phyloP scores from a whole-genome alignment of 2,329 filamentous ascomycete species.

The Colletotrichum brevisporum region DNA sequence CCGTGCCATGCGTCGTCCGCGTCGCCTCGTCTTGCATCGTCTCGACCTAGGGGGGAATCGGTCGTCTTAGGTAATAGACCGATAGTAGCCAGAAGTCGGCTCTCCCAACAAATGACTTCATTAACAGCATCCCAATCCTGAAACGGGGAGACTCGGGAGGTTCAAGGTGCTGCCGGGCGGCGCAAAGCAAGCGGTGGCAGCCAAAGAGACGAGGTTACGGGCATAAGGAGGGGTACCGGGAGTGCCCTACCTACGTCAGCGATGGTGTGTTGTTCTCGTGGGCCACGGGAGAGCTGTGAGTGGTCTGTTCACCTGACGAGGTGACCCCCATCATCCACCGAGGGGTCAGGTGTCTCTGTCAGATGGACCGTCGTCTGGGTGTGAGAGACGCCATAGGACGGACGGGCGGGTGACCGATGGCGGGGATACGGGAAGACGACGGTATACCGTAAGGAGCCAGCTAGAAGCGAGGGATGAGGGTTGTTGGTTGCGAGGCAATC shows the following conservation, averaged over 20 bases:
- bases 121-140: conserved; percentile 26
- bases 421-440: conserved; percentile 27
- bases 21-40: conserved; percentile 27
- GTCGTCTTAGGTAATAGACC: conserved; percentile 30
- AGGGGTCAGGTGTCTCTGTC: conserved; percentile 41
- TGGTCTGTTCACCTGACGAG: conserved; percentile 39
- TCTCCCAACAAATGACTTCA: conserved; percentile 29
- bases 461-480: not conserved
- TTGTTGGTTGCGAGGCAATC: conserved; percentile 19
- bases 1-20: conserved; percentile 37
- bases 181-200: not conserved
- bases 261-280: conserved; percentile 41
- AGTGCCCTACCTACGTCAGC: conserved; percentile 37
- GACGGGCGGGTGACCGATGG: conserved; percentile 34
- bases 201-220: conserved; percentile 2
- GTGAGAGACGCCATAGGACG: conserved; percentile 27
- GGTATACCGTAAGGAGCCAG: conserved; percentile 19
- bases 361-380: conserved; percentile 29
- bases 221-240: conserved; percentile 30
- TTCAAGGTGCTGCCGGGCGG: not conserved
- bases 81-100: conserved; percentile 26
- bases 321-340: conserved; percentile 34
- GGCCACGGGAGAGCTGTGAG: conserved; percentile 34
- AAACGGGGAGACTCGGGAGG: conserved; percentile 33
- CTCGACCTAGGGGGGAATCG: conserved; percentile 6